Base-by-base conservation (phyloP, 202 grass and related monocot genomes). In the Zoysia matrella region DNA sequence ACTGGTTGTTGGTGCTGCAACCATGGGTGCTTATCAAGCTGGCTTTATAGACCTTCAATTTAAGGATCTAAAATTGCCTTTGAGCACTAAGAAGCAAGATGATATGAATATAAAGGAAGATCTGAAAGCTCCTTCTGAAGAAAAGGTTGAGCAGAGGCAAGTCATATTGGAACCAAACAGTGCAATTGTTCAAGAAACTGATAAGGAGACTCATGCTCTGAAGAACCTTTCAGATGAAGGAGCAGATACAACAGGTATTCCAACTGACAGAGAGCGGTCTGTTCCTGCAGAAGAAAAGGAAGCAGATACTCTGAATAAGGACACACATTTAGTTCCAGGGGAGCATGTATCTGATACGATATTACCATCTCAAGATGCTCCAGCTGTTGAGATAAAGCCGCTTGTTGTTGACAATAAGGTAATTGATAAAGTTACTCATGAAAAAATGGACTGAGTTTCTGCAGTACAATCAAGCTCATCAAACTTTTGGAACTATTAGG, bases 21-120 rank as follows among this genome's bases (percentile, higher is more conserved):
- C 75, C 69, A 73, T 94, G 71, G 89, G 83, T 78, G 91, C 93
- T 75, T 90, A 96, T 82, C 86, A 94, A 81, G 43, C 76, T 79
- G 96, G 91, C 18, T 96, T 86, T 67, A 76, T 94, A 75, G 80
- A 94, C 67, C 65, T 85, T 82, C 72, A 79, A 83, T 66, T 82
- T 51, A 87, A 81, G 65, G 88, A 89, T 18, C 61, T 67, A 68
- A 89, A 87, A 75, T 80, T 85, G 40, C 76, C 89, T 71, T 80
- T 74, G 8, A 57, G 57, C 62, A 70, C 71, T 44, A 76, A 44
- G 60, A 74, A 82, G 8, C 47, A 89, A 85, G 75, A 84, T 75
- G 41, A 56, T 8, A 9, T 60, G 78, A 89, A 94, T 79, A 73
- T 62, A 52, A 52, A 80, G 60, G 86, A 92, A 81, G 83, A 44